Conservation (phyloP, 2,329 filamentous ascomycete genomes). For the Pestalotiopsis sp. region DNA sequence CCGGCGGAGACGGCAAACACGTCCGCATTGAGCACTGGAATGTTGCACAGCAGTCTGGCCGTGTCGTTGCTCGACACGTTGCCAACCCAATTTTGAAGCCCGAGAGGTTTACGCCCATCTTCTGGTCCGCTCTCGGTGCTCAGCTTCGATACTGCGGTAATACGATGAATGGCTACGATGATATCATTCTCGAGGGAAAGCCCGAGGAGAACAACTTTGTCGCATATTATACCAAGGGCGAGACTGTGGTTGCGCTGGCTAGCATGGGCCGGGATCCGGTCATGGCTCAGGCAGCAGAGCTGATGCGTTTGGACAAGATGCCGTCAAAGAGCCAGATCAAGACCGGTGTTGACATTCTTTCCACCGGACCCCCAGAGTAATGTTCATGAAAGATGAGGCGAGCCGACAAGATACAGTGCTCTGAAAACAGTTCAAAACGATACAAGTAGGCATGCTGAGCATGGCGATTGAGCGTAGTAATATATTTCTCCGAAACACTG, state of each 20-base stretch:
- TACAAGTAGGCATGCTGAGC: background rate
- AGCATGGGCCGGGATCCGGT: conserved; percentile 90
- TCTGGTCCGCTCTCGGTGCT: conserved; percentile 91
- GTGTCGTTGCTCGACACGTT: conserved; percentile 78
- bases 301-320: conserved; percentile 86
- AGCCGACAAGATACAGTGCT: background rate
- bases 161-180: conserved; percentile 81
- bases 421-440: background rate
- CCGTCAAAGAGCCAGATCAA: conserved; percentile 76
- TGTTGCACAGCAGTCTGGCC: conserved; percentile 91
- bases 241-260: conserved; percentile 86
- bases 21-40: conserved; percentile 98
- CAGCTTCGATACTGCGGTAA: conserved; percentile 95
- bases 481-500: background rate
- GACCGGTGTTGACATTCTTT: conserved; percentile 58
- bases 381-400: background rate
- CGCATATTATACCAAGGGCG: conserved; percentile 85
- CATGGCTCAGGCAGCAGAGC: conserved; percentile 78
- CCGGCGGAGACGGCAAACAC: conserved; percentile 72
- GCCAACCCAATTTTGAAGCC: conserved; percentile 62
- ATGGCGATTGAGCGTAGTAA: background rate
- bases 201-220: conserved; percentile 80
- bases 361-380: conserved; percentile 38
- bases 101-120: conserved; percentile 85
- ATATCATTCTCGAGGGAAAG: conserved; percentile 78